Evolutionary conservation across 2,329 filamentous ascomycete species (phyloP).

Genomic region (Diaporthe capsici): DNA sequence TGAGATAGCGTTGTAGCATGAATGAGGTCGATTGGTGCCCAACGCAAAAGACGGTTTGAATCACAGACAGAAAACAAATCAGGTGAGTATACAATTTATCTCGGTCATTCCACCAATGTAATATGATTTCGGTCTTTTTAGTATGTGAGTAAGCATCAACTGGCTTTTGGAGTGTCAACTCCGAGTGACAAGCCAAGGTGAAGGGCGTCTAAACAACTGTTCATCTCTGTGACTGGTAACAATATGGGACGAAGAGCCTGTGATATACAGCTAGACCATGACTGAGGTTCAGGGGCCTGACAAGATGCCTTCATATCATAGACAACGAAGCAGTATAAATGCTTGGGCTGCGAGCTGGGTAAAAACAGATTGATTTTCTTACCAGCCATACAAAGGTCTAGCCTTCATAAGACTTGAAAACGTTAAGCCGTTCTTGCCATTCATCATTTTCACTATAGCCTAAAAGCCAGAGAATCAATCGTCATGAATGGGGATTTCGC

Average conservation of each 20-base stretch:
- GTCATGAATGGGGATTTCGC: rapidly evolving
- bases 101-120: too few relatives aligned
- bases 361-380: background rate
- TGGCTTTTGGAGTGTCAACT: background rate
- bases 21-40: too few relatives aligned
- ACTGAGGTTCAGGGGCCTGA: background rate
- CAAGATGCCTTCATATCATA: background rate
- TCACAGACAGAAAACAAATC: too few relatives aligned
- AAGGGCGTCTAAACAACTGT: rapidly evolving
- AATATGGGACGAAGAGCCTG: background rate
- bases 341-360: background rate
- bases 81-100: too few relatives aligned
- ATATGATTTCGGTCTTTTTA: too few relatives aligned
- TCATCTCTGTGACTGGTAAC: background rate
- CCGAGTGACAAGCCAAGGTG: background rate
- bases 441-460: too few relatives aligned
- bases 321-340: background rate
- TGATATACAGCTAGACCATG: background rate
- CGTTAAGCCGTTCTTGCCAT: background rate
- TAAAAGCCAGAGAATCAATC: background rate
- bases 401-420: background rate
- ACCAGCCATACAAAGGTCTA: background rate
- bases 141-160: background rate
- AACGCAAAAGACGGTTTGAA: too few relatives aligned
- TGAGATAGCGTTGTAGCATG: too few relatives aligned